A percentile compares a stretch with the other conserved stretches of the same genome.
These are phyloP conservation scores for Hagleromyces aurorensis DNA, from an alignment of 805 yeast species.

Conservation along the genomic window DNA sequence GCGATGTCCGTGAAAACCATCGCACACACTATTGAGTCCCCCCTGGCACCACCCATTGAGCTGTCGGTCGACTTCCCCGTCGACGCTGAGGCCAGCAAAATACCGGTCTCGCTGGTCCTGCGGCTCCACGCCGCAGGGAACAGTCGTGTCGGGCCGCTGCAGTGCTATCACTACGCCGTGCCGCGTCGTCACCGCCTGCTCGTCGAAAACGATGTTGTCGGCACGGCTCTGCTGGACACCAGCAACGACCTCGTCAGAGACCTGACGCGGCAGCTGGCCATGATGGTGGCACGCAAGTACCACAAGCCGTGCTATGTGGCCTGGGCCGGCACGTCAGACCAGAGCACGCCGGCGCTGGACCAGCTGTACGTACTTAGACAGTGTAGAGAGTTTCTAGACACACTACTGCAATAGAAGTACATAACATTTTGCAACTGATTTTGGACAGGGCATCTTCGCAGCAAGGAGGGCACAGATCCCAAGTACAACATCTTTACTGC, in stretches of 20 bases:
- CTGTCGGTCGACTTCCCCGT: conserved; percentile 18
- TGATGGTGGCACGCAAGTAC: conserved; percentile 20
- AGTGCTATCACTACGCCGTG: conserved; percentile 23
- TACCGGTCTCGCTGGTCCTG: conserved; percentile 18
- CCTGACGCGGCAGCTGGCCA: conserved; percentile 23
- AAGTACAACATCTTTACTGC: background rate
- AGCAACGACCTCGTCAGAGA: conserved; percentile 23
- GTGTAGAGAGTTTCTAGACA: conserved; percentile 17
- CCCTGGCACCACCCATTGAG: conserved; percentile 10
- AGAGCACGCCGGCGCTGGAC: conserved; percentile 11
- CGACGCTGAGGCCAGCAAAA: conserved; percentile 10
- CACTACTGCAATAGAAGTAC: conserved; percentile 1
- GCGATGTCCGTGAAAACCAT: conserved; percentile 12
- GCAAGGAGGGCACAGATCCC: conserved; percentile 28
- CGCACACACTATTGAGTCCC: conserved; percentile 9
- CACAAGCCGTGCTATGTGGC: conserved; percentile 25
- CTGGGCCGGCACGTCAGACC: conserved; percentile 10
- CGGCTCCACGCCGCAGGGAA: conserved; percentile 8
- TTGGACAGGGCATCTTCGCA: conserved; percentile 29
- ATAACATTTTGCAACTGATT: conserved; percentile 22
- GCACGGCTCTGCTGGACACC: conserved; percentile 23
- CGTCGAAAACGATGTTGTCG: conserved; percentile 18
- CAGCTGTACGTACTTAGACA: conserved; percentile 19
- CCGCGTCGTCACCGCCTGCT: conserved; percentile 14
- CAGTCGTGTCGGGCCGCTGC: conserved; percentile 8